Conservation (phyloP, 2,329 filamentous ascomycete species). For the Epichloe brachyelytri region DNA sequence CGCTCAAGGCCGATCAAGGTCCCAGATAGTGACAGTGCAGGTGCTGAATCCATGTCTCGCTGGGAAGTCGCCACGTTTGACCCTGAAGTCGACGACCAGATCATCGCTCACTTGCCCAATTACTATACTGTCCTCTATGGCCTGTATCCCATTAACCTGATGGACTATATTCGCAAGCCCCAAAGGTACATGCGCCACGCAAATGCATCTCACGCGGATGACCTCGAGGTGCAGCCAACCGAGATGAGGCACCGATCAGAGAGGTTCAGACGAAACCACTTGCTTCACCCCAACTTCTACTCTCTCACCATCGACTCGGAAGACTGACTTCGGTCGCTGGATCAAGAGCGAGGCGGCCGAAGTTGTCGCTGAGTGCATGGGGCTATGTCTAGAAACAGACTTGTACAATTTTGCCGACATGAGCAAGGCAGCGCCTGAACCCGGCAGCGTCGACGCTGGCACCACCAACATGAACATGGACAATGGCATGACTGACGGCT, state of each 20-base stretch:
- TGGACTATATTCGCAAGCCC: conserved; percentile 75
- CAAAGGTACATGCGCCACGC: conserved; percentile 65
- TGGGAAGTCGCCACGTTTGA: conserved; percentile 57
- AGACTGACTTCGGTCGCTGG: conserved; percentile 64
- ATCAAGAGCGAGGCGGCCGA: conserved; percentile 68
- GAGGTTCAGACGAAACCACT: conserved; percentile 56
- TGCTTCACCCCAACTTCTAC: conserved; percentile 77
- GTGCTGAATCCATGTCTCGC: conserved; percentile 18
- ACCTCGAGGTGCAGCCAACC: conserved; percentile 65
- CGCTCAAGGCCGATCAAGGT: conserved; percentile 26
- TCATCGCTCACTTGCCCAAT: conserved; percentile 54
- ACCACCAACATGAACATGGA: conserved; percentile 12
- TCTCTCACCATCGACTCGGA: conserved; percentile 65
- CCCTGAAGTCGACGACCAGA: conserved; percentile 46
- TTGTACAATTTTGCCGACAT: conserved; percentile 13
- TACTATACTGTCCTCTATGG: conserved; percentile 79
- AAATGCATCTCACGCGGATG: conserved; percentile 55
- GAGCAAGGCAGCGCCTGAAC: conserved; percentile 4
- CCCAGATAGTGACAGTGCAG: conserved; percentile 17
- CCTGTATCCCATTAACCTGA: conserved; percentile 73
- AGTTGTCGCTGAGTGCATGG: conserved; percentile 68
- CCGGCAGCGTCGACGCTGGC: conserved; percentile 11
- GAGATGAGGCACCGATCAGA: conserved; percentile 68
- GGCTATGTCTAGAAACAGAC: conserved; percentile 35
- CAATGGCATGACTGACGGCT: conserved; percentile 19